Evolutionary conservation across 2,329 filamentous ascomycete genomes (phyloP), one percentile per base, ranked within the genome.

Genomic region (Fusarium sp.): DNA sequence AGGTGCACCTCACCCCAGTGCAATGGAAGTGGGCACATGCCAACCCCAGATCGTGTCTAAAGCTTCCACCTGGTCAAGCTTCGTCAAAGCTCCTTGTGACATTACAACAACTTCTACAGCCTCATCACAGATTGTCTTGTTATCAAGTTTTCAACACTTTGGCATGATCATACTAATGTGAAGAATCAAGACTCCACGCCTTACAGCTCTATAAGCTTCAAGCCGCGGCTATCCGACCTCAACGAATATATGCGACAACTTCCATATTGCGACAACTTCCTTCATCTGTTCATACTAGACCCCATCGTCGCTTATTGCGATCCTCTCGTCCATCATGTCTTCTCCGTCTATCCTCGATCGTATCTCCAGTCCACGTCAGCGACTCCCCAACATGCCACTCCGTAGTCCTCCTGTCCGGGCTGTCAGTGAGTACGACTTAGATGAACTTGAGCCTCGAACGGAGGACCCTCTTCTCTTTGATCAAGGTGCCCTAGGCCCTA

Each of bases 371-470:
- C 67, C 71, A 17, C 63, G 67, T 23, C 68, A 67, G 17, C 66
- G 66, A 47, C 63, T 73, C 3, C 72, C 75, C 7, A 63, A 73
- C 10, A 67, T 76, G 9, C 73, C 76, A 10, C 49, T 77, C 8
- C 73, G 75, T 32, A 69, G 64, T 26, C 62, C 72, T 26, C 60
- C 65, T 28, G 45, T 63, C 21, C 73, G 69, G 30, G 68, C 73
- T 12, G 68, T 74, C 12, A 75, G 70, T 64, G 78, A 80, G 48
- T 80, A 81, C 63, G 72, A 77, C 42, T 74, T 82, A n/a, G 74
- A 79, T 30, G 73, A 79, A 38, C 77, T 82, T 10, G 75, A 78
- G n/a, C 79, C 80, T 12, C 73, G 73, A 36, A 77, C 76, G 7
- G 74, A 78, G 36, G 73, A 75, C n/a, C 59, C 63, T 19, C 59